Evolutionary conservation across 441 rosid genomes (phyloP).

Genomic region (Aquilaria agallochum): DNA sequence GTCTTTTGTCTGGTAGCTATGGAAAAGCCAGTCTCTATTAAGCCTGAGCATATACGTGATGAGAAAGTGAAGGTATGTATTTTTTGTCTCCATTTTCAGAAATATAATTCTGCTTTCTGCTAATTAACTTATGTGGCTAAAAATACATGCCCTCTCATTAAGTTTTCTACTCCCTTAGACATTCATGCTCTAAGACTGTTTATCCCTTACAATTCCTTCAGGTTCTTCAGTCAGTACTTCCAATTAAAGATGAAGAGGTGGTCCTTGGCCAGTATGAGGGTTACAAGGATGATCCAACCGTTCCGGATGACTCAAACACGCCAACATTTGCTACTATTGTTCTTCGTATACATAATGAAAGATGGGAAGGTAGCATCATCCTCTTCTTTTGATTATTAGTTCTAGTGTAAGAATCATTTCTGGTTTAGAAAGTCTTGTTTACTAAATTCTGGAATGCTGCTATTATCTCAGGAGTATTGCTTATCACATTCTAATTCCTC

Average conservation of each 20-base stretch:
- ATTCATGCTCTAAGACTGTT: conserved; percentile 5
- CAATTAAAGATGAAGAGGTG: conserved; percentile 81
- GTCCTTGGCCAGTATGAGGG: conserved; percentile 93
- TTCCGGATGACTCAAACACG: conserved; percentile 80
- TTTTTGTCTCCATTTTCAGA: not conserved
- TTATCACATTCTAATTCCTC: too few species aligned
- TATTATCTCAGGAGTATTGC: too few species aligned
- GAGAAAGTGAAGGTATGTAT: conserved; percentile 87
- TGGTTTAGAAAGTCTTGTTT: too few species aligned
- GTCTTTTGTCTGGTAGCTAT: conserved; percentile 87
- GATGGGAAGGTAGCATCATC: conserved; percentile 80
- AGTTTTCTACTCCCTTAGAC: not conserved
- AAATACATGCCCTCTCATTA: too few species aligned
- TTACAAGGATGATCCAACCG: conserved; percentile 86
- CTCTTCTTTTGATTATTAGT: not conserved
- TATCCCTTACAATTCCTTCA: conserved; percentile 23
- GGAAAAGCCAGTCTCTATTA: conserved; percentile 93
- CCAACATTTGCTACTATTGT: conserved; percentile 86
- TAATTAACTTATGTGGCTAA: conserved; percentile 11
- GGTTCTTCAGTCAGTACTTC: conserved; percentile 91
- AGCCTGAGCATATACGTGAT: conserved; percentile 91
- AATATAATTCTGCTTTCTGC: conserved; percentile 9
- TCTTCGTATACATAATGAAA: conserved; percentile 80
- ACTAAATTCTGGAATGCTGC: not conserved
- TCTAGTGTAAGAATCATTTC: not conserved